Evolutionary conservation across 108 stramenopile genomes (phyloP).

Genomic region (Seminavis robusta): DNA sequence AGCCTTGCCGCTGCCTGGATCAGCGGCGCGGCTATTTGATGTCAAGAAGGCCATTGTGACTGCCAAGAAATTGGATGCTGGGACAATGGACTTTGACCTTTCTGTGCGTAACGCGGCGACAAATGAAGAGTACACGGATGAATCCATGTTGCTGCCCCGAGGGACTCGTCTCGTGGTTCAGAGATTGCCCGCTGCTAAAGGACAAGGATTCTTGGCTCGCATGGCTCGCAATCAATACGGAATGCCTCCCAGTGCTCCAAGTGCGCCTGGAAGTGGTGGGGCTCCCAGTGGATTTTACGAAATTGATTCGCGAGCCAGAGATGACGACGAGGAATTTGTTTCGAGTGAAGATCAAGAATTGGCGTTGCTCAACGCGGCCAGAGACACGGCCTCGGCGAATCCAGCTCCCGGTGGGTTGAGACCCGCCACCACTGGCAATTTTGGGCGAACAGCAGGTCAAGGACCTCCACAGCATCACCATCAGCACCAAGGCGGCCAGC

Average conservation of each 20-base stretch:
- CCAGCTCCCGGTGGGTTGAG: conserved; percentile 1
- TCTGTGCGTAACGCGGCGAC: conserved; percentile 70
- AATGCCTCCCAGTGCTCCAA: conserved; percentile 7
- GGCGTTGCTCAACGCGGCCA: conserved; percentile 77
- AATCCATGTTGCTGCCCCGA: conserved; percentile 66
- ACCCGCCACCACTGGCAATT: conserved; percentile 6
- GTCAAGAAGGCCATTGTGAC: conserved; percentile 83
- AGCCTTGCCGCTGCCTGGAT: conserved; percentile 69
- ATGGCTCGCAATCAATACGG: conserved; percentile 47
- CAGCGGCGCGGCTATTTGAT: conserved; percentile 81
- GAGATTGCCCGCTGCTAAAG: conserved; percentile 64
- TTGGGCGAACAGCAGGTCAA: conserved; percentile 5
- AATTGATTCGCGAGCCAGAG: conserved; percentile 53
- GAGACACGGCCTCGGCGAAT: conserved; percentile 32
- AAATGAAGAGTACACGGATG: conserved; percentile 75
- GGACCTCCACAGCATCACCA: conserved; percentile 3
- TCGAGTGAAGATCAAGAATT: conserved; percentile 58
- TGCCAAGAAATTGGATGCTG: conserved; percentile 66
- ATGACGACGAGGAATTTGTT: conserved; percentile 74
- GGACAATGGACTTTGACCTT: conserved; percentile 76
- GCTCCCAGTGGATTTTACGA: conserved; percentile 68
- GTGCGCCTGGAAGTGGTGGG: background rate
- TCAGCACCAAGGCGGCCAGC: background rate
- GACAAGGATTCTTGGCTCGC: conserved; percentile 68
- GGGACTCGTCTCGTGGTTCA: conserved; percentile 75